These are phyloP conservation scores for Brasilioporus rufonigricans DNA, from an alignment of 768 basidiomycete genomes.

Conservation along the genomic window DNA sequence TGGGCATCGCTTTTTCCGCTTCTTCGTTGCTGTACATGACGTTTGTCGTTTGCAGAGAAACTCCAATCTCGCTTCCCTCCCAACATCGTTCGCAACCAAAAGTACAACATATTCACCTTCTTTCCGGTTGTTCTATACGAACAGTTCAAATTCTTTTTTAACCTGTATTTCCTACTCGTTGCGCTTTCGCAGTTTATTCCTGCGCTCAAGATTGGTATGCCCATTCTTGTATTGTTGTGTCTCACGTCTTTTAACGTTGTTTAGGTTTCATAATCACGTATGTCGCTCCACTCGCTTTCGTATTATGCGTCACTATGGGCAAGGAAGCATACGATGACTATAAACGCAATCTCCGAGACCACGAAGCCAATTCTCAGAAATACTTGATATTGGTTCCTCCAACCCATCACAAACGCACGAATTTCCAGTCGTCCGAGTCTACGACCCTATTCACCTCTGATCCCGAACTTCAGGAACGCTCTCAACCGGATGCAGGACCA, in stretches of 20 bases:
- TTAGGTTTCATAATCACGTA: slow-evolving; percentile 94
- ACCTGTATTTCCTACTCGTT: slow-evolving; percentile 95
- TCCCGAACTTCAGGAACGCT: slow-evolving; percentile 17
- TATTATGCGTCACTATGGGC: slow-evolving; percentile 92
- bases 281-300: slow-evolving; percentile 94
- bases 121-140: slow-evolving; percentile 97
- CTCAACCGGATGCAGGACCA: slow-evolving; percentile 39
- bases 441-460: slow-evolving; percentile 19
- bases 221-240: neutral
- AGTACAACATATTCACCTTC: slow-evolving; percentile 97
- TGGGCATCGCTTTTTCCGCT: slow-evolving; percentile 23
- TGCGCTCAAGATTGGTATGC: slow-evolving; percentile 88
- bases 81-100: slow-evolving; percentile 95
- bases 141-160: slow-evolving; percentile 99
- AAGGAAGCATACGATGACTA: slow-evolving; percentile 99
- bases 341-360: slow-evolving; percentile 87
- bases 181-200: slow-evolving; percentile 96
- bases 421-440: slow-evolving; percentile 16
- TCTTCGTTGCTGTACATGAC: neutral
- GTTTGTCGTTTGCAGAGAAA: slow-evolving; percentile 49
- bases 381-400: slow-evolving; percentile 78
- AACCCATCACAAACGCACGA: slow-evolving; percentile 28
- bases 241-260: neutral
- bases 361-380: slow-evolving; percentile 91
- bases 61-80: slow-evolving; percentile 70